Evolutionary conservation across 108 stramenopile genomes (phyloP), one percentile per base, ranked within the genome.

Genomic region (Cyclotella cryptica): DNA sequence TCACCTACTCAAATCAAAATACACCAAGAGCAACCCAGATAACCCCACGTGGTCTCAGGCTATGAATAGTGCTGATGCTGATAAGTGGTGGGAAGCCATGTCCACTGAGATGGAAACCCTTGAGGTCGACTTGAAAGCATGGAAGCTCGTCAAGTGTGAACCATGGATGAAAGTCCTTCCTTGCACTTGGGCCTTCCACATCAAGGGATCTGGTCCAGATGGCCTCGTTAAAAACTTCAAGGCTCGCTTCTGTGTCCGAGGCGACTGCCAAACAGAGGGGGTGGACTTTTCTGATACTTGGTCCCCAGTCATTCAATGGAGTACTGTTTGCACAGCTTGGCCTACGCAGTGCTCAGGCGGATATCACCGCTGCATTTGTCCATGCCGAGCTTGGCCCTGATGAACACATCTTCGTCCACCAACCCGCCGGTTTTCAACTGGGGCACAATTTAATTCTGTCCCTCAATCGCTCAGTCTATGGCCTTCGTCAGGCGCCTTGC

Each of bases 321-420:
- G 49, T 51, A 51, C 49, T 19, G 49, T 51, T 51, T 8, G 49
- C 6, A 35, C 35, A 51, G 19, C 8, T 51, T 7, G 49, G 49
- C 1, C 49, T 51, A 7, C 49, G 19, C 3, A 19, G 17, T 17
- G 49, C 29, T 3, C 69, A 70, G 14, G 52, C 53, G 8, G 85
- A 90, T 30, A 86, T 77, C n/a, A 62, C 58, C 1, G 67, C 67
- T 28, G 88, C 88, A 0, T 91, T 91, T 58, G 69, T 87, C 0
- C 85, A 86, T 41, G 85, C 87, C 10, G 27, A 35, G 1, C 21
- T 86, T 4, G 69, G 24, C 4, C 26, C 28, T 27, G 58, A 59
- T 22, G 14, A 24, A 59, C 14, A 27, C 4, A 28, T 86, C 63
- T 65, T 13, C 10, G 42, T 41, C 63, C 40, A 41, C 0, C 40